Evolutionary conservation across 2,329 filamentous ascomycete species (phyloP), one percentile per base, ranked within the genome.

Genomic region (Neopestalotiopsis sp.): DNA sequence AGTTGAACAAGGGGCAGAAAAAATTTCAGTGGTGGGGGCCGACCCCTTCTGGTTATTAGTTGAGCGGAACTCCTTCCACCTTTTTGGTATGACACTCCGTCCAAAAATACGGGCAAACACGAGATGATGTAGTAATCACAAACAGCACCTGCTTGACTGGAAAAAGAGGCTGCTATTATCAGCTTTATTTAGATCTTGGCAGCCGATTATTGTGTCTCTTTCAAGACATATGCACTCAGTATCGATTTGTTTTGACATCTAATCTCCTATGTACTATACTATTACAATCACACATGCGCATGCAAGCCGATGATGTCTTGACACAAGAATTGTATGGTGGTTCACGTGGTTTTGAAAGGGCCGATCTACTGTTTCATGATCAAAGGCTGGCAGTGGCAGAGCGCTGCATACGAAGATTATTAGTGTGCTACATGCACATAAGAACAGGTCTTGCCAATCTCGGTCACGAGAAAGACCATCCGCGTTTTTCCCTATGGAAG

Each of bases 91-190:
- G n/a, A 20, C 45, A n/a, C 45, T 52, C 20, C 45, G 45, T 7
- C 9, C 45, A 52, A 52, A 52, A n/a, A 52, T n/a, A 52, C 45
- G 45, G 45, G 17, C 17, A 17, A 52, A 52, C 45, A 52, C 45
- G 45, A 52, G 45, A 52, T 52, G 34, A 38, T 38, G 34, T 38
- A 38, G 34, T 38, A 52, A 52, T 52, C 45, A 52, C 45, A 52
- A 52, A 52, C 45, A 52, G 17, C 45, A 52, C 45, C 45, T 52
- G n/a, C 45, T 52, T 52, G 45, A 52, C 45, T 52, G 45, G 45
- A n/a, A 52, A 52, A 20, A 52, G 45, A 7, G 1, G 34, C 34
- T 38, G 6, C 10, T 38, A 38, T 38, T 38, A 38, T 38, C 10
- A 10, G 6, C 34, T 38, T 38, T 38, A 38, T 38, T 38, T 38